Base-by-base conservation (phyloP, 805 yeast genomes). In the Candida wancherniae region DNA sequence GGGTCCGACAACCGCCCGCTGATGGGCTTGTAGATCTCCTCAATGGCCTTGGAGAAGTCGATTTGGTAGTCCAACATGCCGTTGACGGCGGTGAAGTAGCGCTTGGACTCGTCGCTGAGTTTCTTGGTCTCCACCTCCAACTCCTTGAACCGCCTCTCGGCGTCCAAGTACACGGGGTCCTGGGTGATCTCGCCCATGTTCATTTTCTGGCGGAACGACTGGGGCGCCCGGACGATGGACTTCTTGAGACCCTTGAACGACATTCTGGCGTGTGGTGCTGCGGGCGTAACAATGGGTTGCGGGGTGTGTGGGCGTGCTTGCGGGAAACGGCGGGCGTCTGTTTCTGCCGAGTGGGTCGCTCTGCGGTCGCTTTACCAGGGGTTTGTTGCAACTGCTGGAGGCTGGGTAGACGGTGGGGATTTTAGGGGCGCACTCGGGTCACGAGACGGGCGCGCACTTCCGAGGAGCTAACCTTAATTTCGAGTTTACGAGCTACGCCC, bases 141-240 rank as follows among this genome's bases (percentile, higher is more conserved):
- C 53, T 90, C 96, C 55, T 83, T 84, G 69, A 92, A 92, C 51
- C 98, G 75, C 58, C 97, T 77, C 60, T 92, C 98, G 5, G 98
- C 97, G 63, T 92, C 98, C 17, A 72, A 73, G 58, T 87, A 92
- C 9, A 92, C 96, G 0, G 95, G 76, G 53, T 92, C 98, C 28
- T 44, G 44, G 24, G 72, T 66, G 28, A 64, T 48, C 19, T 66
- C 71, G 7, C 71, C 95, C 85, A 86, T 87, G 61, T 92, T 81
- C 63, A 92, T 60, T 71, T 86, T 87, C 61, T 84, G 95, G 47
- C 92, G 81, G 57, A 92, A 71, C 46, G 71, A 75, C 62, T 92
- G 97, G 26, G 98, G 98, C 6, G 96, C 95, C 55, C 95, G 69
- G 26, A 77, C 73, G 39, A 85, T 65, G 20, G 88, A 77, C 60